Evolutionary conservation across 2,329 filamentous ascomycete species (phyloP).

Genomic region (Talaromyces sp.): DNA sequence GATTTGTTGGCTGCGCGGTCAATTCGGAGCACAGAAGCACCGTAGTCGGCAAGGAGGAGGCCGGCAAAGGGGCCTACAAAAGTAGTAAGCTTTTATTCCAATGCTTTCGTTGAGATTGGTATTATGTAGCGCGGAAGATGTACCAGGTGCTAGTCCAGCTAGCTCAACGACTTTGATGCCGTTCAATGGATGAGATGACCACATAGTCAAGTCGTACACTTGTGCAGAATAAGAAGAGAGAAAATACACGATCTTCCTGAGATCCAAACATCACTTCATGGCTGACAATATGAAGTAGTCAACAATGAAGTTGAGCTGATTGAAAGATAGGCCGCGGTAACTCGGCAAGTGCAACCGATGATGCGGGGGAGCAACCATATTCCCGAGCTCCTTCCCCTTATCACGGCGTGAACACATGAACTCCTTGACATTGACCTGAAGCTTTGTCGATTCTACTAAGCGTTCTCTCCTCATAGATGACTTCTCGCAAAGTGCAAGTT

Average conservation of each 20-base stretch:
- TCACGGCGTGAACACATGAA: not conserved
- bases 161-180: conserved; percentile 66
- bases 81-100: conserved; percentile 18
- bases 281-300: not conserved
- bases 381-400: not conserved
- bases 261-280: not conserved
- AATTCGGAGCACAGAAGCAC: conserved; percentile 81
- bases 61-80: conserved; percentile 77
- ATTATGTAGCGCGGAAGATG: conserved; percentile 11
- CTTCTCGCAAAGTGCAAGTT: not conserved
- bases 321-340: not conserved
- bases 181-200: conserved; percentile 46
- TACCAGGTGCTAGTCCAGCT: conserved; percentile 65
- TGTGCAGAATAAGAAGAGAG: not conserved
- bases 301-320: not conserved
- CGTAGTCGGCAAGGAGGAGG: conserved; percentile 84
- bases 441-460: not conserved
- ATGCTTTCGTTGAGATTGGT: not conserved
- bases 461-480: not conserved
- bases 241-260: not conserved
- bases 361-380: conserved; percentile 6
- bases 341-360: conserved; percentile 5
- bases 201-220: not conserved
- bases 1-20: conserved; percentile 58
- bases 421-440: not conserved